Evolutionary conservation across 345 rosid species (phyloP).

Genomic region (Capsella bursapastoris): DNA sequence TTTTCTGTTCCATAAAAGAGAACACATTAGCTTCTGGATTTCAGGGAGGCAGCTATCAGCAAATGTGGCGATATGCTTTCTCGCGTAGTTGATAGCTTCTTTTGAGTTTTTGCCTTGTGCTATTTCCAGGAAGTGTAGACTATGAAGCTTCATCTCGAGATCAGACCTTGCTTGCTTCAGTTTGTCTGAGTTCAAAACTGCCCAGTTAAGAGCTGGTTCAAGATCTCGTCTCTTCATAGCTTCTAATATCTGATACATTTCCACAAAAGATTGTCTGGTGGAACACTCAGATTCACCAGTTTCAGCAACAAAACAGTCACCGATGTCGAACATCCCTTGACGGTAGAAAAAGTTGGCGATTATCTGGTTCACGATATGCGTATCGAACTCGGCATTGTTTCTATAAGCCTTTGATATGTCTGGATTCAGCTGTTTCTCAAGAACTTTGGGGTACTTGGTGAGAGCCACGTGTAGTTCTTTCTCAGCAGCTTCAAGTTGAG

Average conservation of each 20-base stretch:
- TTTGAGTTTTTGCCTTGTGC: conserved; percentile 48
- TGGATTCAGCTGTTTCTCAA: conserved; percentile 66
- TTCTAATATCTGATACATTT: conserved; percentile 67
- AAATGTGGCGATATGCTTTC: conserved; percentile 50
- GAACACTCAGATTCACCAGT: conserved; percentile 54
- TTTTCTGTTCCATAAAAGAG: conserved; percentile 62
- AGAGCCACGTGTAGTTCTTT: conserved; percentile 67
- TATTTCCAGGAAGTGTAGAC: conserved; percentile 67
- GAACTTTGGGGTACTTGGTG: conserved; percentile 63
- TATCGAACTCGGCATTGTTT: conserved; percentile 58
- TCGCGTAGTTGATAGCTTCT: conserved; percentile 68
- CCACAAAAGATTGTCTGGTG: conserved; percentile 53
- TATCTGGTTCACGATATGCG: conserved; percentile 58
- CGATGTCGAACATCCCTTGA: conserved; percentile 66
- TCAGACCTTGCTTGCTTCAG: conserved; percentile 67
- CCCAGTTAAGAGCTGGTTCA: conserved; percentile 70
- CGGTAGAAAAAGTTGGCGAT: conserved; percentile 71
- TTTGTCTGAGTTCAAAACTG: conserved; percentile 54
- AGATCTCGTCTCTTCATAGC: conserved; percentile 61
- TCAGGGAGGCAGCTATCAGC: conserved; percentile 52
- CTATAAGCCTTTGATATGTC: conserved; percentile 75
- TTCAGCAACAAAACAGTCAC: conserved; percentile 67
- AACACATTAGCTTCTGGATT: conserved; percentile 64
- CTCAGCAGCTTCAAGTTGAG: conserved; percentile 61
- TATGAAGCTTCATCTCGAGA: conserved; percentile 67